A percentile compares a stretch with the other conserved stretches of the same genome.
These are phyloP conservation scores for Cucurbita pepo DNA, from an alignment of 306 rosid species.

Conservation along the genomic window DNA sequence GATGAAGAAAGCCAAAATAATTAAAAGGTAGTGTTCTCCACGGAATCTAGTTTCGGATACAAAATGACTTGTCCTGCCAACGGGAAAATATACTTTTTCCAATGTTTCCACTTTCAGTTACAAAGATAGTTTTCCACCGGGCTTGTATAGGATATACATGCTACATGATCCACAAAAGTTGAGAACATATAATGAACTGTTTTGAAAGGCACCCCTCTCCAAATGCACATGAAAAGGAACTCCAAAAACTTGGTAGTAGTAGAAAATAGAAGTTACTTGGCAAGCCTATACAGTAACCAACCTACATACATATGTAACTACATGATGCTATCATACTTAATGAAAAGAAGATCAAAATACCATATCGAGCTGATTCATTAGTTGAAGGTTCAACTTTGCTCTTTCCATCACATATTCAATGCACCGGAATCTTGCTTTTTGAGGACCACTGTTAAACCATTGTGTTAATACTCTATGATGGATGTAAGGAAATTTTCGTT, in stretches of 20 bases:
- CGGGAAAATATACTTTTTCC: neutral
- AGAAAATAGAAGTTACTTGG: neutral
- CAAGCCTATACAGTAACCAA: neutral
- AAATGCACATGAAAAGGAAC: neutral
- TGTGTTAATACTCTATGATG: conserved; percentile 40
- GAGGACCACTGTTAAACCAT: conserved; percentile 90
- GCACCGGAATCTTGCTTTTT: conserved; percentile 60
- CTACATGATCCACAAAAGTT: neutral
- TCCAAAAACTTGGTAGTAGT: neutral
- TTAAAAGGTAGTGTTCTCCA: neutral
- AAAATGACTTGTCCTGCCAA: neutral
- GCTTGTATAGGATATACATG: neutral
- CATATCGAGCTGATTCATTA: conserved; percentile 71
- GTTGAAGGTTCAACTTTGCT: conserved; percentile 69
- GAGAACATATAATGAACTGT: neutral
- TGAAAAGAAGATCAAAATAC: conserved; percentile 26
- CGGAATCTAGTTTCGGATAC: neutral
- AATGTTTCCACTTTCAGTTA: neutral
- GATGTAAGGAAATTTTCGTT: conserved; percentile 55
- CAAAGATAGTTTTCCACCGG: neutral
- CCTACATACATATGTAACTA: neutral
- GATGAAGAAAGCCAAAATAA: neutral
- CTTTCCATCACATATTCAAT: conserved; percentile 46
- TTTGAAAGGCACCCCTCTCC: neutral
- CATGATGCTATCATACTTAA: neutral